Conservation (phyloP, 176 grass and related monocot species). For the Themeda triandra region DNA sequence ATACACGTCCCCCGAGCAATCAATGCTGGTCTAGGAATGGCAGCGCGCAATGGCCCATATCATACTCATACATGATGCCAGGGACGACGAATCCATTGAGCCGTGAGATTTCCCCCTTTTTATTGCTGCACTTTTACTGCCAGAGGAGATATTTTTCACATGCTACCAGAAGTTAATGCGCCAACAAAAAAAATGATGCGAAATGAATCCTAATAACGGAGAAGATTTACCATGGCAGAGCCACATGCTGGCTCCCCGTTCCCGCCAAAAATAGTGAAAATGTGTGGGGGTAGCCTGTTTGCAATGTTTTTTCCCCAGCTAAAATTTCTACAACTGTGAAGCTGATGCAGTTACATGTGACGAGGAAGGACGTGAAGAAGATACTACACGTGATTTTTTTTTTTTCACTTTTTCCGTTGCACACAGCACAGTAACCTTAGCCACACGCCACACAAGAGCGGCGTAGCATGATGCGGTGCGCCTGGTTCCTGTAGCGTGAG, state of each 20-base stretch:
- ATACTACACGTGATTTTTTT: neutral
- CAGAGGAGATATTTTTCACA: neutral
- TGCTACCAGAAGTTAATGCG: neutral
- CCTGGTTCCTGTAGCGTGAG: neutral
- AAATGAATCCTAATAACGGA: neutral
- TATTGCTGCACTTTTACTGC: neutral
- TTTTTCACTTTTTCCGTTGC: neutral
- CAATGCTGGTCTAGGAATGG: conserved; percentile 2
- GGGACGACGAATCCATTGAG: neutral
- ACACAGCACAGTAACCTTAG: neutral
- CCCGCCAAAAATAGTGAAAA: neutral
- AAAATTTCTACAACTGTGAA: neutral
- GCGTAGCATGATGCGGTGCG: neutral
- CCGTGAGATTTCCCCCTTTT: neutral
- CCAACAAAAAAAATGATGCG: neutral
- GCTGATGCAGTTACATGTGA: neutral
- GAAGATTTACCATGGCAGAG: neutral
- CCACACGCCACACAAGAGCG: neutral
- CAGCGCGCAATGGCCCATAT: neutral
- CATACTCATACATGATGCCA: too few relatives aligned
- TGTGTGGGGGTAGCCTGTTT: too few relatives aligned
- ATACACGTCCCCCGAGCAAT: neutral
- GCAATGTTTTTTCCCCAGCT: neutral
- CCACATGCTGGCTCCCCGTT: too few relatives aligned
- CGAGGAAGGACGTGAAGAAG: neutral